Conservation (phyloP, 164 flowering plant genomes). For the Nelumbo lutea region DNA sequence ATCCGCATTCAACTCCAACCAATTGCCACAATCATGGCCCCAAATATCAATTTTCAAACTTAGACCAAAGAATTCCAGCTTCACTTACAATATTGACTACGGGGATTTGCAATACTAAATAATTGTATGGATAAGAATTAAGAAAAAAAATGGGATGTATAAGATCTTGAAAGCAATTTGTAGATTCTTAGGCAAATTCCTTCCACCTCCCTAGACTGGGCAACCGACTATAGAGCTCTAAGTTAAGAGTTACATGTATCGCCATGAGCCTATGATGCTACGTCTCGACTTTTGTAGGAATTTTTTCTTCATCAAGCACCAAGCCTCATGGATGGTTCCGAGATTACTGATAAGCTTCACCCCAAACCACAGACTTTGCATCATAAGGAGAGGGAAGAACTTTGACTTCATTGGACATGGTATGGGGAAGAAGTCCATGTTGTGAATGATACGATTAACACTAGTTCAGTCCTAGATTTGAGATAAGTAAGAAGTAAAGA, state of each 20-base stretch:
- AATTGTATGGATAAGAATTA: too few relatives aligned
- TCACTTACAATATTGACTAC: too few relatives aligned
- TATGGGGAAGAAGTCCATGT: slow-evolving; percentile 35
- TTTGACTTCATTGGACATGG: slow-evolving; percentile 50
- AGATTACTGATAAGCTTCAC: slow-evolving; percentile 75
- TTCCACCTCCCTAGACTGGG: not conserved
- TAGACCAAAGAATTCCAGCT: too few relatives aligned
- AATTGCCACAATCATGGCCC: too few relatives aligned
- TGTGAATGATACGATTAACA: too few relatives aligned
- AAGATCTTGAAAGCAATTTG: not conserved
- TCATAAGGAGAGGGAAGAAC: slow-evolving; percentile 85
- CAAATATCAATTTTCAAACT: too few relatives aligned
- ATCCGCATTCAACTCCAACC: too few relatives aligned
- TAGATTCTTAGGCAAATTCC: not conserved
- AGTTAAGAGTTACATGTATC: slow-evolving; percentile 10
- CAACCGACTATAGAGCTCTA: not conserved
- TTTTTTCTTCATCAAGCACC: slow-evolving; percentile 75
- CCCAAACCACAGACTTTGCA: slow-evolving; percentile 83
- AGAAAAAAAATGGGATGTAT: not conserved
- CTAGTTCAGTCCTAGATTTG: too few relatives aligned
- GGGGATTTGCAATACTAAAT: too few relatives aligned
- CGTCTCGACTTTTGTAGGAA: slow-evolving; percentile 45
- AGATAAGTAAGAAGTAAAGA: too few relatives aligned
- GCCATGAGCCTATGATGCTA: slow-evolving; percentile 42
- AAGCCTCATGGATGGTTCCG: slow-evolving; percentile 63